Conservation (phyloP, 768 basidiomycete species). For the Mycena alexandri region DNA sequence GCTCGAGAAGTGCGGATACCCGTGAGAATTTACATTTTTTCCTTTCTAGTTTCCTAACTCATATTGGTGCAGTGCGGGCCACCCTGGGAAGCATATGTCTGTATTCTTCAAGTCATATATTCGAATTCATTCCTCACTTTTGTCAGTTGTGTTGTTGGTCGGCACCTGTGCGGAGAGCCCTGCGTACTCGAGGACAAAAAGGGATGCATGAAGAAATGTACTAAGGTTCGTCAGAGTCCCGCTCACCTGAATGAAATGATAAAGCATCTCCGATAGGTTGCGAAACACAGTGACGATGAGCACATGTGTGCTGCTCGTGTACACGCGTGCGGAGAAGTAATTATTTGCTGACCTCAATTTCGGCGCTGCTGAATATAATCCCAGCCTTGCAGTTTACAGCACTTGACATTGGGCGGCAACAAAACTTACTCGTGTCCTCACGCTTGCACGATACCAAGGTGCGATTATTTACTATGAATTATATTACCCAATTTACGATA, state of each 20-base stretch:
- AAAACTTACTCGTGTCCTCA: slow-evolving; percentile 54
- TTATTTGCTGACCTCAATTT: neutral
- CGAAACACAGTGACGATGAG: slow-evolving; percentile 59
- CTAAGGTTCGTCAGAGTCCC: slow-evolving; percentile 53
- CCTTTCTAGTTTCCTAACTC: neutral
- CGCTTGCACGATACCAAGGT: slow-evolving; percentile 60
- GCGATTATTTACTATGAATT: neutral
- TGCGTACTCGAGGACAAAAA: slow-evolving; percentile 59
- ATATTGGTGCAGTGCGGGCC: slow-evolving; percentile 62
- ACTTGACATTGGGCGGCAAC: slow-evolving; percentile 45
- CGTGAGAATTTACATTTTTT: slow-evolving; percentile 48
- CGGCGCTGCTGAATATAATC: slow-evolving; percentile 22
- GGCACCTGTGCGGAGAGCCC: slow-evolving; percentile 65
- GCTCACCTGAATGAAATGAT: neutral
- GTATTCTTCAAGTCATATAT: slow-evolving; percentile 28
- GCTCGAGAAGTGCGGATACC: slow-evolving; percentile 55
- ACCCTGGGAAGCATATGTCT: slow-evolving; percentile 67
- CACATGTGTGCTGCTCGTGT: slow-evolving; percentile 66
- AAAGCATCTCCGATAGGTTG: slow-evolving; percentile 48
- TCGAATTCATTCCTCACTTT: neutral
- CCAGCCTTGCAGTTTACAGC: slow-evolving; percentile 58
- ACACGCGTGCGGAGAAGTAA: slow-evolving; percentile 69
- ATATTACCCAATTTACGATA: neutral
- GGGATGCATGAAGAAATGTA: slow-evolving; percentile 66
- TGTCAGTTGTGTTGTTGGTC: slow-evolving; percentile 61